A percentile compares a stretch with the other conserved stretches of the same genome.
These are phyloP conservation scores for Fraxinus xanthoxyloides DNA, from an alignment of 305 asterid genomes.

Conservation along the genomic window DNA sequence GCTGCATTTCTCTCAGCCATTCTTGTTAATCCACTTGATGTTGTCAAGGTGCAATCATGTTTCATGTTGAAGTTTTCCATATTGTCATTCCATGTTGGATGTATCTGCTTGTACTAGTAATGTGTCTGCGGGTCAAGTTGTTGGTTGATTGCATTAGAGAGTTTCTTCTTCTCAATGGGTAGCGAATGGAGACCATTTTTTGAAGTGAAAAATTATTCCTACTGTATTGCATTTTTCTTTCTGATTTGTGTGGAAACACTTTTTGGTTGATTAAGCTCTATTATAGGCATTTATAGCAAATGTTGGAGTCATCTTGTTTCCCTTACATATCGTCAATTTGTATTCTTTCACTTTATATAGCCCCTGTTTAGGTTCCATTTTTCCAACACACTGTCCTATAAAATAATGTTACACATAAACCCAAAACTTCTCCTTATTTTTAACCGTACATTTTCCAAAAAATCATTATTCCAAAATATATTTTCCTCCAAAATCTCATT, in stretches of 20 bases:
- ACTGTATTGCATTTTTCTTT: background rate
- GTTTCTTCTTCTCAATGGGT: background rate
- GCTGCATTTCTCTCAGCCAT: constrained; percentile 89
- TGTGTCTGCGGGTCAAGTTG: constrained; percentile 14
- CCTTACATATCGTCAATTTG: background rate
- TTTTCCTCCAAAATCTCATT: background rate
- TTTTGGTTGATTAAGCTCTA: background rate
- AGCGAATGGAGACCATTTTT: background rate
- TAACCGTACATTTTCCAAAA: no score
- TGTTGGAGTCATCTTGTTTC: background rate
- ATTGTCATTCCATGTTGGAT: background rate
- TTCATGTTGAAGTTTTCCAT: background rate
- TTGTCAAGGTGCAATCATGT: constrained; percentile 62
- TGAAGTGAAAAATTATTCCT: background rate
- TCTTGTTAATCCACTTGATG: constrained; percentile 89
- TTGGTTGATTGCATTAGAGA: background rate
- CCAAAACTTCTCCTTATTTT: background rate
- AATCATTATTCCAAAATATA: background rate
- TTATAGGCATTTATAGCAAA: background rate
- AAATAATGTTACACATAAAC: background rate
- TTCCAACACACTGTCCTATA: background rate
- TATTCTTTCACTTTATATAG: background rate
- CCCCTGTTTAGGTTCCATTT: background rate
- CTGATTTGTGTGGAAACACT: background rate
- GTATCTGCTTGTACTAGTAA: constrained; percentile 15